Evolutionary conservation across 257 asterid genomes (phyloP), one percentile per base, ranked within the genome.

Genomic region (Scutellaria baicalensis): DNA sequence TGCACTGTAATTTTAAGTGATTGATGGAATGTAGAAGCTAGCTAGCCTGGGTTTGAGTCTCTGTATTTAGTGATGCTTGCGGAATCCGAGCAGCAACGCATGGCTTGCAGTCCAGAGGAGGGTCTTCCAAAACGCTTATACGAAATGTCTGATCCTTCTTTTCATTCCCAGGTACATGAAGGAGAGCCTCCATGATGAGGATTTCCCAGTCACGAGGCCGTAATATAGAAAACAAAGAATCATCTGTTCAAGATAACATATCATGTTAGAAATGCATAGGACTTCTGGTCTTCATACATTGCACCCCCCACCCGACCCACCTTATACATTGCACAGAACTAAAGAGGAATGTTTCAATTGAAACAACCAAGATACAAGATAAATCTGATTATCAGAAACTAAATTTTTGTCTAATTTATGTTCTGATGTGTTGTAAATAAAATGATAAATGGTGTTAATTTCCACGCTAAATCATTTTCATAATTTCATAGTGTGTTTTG

Each of bases 171-270:
- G 95, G 98, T 36, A 88, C 85, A 31, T 88, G 93, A 62, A 93
- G 86, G 45, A 90, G 87, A 70, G 97, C 97, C 75, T 93, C 98
- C 93, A 90, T 87, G 14, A 93, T 82, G 58, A 93, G 91, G 78
- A 93, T 87, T 49, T 93, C 98, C 97, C 97, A 90, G 75, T 90
- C 91, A 2, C 78, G 85, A 4, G 95, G 79, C 58, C 87, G 73
- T 47, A 93, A 69, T 64, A 85, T 73, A 68, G 95, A 77, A 78
- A 86, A 59, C 90, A 85, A 84, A 13, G 74, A 18, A 52, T 82
- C 84, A 18, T 87, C 97, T 93, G 95, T 62, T 59, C 64, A 71
- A 31, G 57, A 73, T 48, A 66, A 60, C 2, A 50, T 8, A 68
- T 9, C n/a, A 59, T 59, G 31, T 35, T 36, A 14, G 6, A 31